Conservation (phyloP, 306 rosid genomes). For the Gillenia trifoliata region DNA sequence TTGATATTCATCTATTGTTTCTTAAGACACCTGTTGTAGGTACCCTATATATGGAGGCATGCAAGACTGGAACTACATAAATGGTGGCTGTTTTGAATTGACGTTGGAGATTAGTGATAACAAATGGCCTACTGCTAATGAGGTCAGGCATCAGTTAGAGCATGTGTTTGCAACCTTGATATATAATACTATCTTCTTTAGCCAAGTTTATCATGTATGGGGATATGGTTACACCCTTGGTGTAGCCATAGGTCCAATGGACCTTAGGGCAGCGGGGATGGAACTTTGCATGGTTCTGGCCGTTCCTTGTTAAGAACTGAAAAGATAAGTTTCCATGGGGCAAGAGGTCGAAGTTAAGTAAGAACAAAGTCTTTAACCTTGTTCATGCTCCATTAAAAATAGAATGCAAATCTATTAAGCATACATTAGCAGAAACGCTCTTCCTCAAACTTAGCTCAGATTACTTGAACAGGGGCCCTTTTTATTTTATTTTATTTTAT, state of each 20-base stretch:
- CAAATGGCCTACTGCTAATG: constrained; percentile 87
- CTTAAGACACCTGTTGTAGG: constrained; percentile 48
- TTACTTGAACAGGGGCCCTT: neutral
- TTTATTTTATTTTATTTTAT: neutral
- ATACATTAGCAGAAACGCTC: neutral
- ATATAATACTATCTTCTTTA: neutral
- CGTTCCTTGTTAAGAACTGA: neutral
- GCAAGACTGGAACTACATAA: constrained; percentile 97
- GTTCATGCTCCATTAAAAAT: neutral
- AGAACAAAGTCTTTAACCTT: neutral
- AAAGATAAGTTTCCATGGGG: neutral
- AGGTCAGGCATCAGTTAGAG: constrained; percentile 39
- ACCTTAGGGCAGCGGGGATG: neutral
- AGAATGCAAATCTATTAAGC: neutral
- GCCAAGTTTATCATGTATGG: neutral
- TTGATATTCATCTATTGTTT: constrained; percentile 27
- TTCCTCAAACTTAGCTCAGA: neutral
- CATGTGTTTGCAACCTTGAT: neutral
- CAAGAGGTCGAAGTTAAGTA: neutral
- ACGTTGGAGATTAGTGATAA: constrained; percentile 85
- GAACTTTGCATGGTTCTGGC: neutral
- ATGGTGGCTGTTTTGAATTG: constrained; percentile 83
- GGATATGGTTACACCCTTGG: neutral
- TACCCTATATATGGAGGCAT: constrained; percentile 95
- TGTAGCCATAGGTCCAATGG: neutral